These are phyloP conservation scores for Asterophora lycoperdoides DNA, from an alignment of 768 basidiomycete genomes.

Conservation along the genomic window DNA sequence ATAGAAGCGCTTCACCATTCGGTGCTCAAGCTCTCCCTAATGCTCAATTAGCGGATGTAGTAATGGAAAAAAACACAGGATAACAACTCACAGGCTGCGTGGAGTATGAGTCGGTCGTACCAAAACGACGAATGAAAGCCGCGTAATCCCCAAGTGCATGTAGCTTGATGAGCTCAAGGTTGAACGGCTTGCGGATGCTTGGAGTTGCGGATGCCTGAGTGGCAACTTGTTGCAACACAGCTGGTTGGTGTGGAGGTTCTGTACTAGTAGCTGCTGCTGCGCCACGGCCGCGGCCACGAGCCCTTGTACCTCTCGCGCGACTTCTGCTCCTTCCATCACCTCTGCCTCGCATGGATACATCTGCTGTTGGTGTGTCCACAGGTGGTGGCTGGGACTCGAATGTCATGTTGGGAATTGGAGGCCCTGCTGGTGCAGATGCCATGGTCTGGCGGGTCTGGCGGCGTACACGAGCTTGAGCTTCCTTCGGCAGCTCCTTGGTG, in stretches of 20 bases:
- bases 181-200: slow-evolving; percentile 12
- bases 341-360: background rate
- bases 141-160: slow-evolving; percentile 15
- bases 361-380: background rate
- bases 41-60: background rate
- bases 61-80: background rate
- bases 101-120: slow-evolving; percentile 6
- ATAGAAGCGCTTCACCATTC: slow-evolving; percentile 10
- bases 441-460: background rate
- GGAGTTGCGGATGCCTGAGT: no score
- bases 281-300: no score
- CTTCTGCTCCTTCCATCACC: background rate
- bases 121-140: slow-evolving; percentile 4
- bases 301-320: background rate
- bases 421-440: no score
- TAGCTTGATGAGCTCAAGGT: slow-evolving; percentile 10
- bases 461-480: slow-evolving; percentile 7
- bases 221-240: no score
- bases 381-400: background rate
- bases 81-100: slow-evolving; percentile 13
- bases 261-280: no score
- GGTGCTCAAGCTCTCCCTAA: slow-evolving; percentile 31
- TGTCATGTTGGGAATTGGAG: no score
- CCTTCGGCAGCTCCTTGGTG: slow-evolving; percentile 8
- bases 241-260: no score